Evolutionary conservation across 441 rosid genomes (phyloP).

Genomic region (Raphanus hybrid): DNA sequence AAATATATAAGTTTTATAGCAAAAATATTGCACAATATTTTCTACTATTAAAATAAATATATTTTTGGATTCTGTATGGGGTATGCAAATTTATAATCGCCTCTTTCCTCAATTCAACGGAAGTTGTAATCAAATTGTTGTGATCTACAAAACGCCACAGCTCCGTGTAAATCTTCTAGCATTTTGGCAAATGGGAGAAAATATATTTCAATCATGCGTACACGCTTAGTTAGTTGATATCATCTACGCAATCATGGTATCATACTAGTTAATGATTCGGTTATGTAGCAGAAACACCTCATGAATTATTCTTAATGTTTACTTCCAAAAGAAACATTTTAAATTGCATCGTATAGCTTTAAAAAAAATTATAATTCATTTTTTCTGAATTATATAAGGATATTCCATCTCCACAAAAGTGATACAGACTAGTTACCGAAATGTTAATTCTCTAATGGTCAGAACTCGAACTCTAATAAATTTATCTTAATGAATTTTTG

Average conservation of each 20-base stretch:
- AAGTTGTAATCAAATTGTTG: constrained; percentile 15
- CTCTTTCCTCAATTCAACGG: not conserved
- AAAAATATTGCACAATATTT: not conserved
- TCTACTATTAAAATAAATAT: not conserved
- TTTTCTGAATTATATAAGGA: no score
- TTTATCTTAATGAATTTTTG: no score
- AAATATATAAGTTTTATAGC: not conserved
- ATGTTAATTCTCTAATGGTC: no score
- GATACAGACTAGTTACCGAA: no score
- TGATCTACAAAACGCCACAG: constrained; percentile 11
- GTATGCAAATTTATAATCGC: not conserved
- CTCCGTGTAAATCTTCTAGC: constrained; percentile 10
- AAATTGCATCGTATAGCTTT: no score
- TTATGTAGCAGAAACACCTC: not conserved
- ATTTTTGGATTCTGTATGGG: not conserved
- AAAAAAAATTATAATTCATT: no score
- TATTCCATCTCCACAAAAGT: no score
- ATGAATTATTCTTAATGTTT: not conserved
- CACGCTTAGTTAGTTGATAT: constrained; percentile 7
- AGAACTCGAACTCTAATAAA: no score
- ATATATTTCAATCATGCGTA: not conserved
- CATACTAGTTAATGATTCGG: constrained; percentile 1
- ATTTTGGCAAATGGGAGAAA: not conserved
- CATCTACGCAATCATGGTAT: constrained; percentile 3
- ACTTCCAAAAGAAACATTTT: no score